Evolutionary conservation across 257 asterid genomes (phyloP).

Genomic region (Echium plantagineum): DNA sequence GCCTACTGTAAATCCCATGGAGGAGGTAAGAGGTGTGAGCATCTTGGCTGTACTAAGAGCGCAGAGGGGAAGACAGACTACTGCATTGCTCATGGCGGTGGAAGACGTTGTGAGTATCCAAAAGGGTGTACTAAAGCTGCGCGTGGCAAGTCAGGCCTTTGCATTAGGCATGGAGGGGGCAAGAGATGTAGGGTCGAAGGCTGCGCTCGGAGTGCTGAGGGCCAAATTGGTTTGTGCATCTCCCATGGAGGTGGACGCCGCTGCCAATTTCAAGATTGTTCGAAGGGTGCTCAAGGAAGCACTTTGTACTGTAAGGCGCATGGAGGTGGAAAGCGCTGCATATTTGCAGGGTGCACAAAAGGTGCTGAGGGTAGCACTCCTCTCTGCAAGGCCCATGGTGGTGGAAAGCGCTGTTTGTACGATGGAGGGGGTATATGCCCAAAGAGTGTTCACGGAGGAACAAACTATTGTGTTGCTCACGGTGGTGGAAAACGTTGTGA

Average conservation of each 20-base stretch:
- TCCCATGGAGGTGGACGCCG: slow-evolving; percentile 96
- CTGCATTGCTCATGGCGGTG: slow-evolving; percentile 91
- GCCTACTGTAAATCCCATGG: slow-evolving; percentile 89
- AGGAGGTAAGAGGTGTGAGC: slow-evolving; percentile 66
- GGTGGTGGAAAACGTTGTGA: slow-evolving; percentile 91
- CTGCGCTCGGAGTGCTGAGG: slow-evolving; percentile 85
- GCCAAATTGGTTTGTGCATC: slow-evolving; percentile 76
- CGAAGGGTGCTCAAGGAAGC: slow-evolving; percentile 83
- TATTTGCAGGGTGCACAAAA: slow-evolving; percentile 72
- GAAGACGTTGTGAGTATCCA: slow-evolving; percentile 47
- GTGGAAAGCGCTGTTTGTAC: slow-evolving; percentile 76
- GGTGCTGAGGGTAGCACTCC: slow-evolving; percentile 95
- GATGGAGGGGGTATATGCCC: slow-evolving; percentile 96
- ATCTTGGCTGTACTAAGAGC: slow-evolving; percentile 81
- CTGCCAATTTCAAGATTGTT: slow-evolving; percentile 43
- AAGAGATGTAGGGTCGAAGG: slow-evolving; percentile 79
- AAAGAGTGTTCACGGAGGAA: slow-evolving; percentile 88
- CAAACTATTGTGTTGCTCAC: slow-evolving; percentile 79
- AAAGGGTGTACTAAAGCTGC: slow-evolving; percentile 81
- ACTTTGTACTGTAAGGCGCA: slow-evolving; percentile 81
- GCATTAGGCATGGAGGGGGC: slow-evolving; percentile 91
- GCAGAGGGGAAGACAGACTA: slow-evolving; percentile 80
- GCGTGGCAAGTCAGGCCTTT: slow-evolving; percentile 81
- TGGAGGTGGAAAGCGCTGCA: slow-evolving; percentile 86
- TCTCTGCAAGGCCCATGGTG: slow-evolving; percentile 95